Conservation (phyloP, 306 rosid genomes). For the Adenanthera pavonina region DNA sequence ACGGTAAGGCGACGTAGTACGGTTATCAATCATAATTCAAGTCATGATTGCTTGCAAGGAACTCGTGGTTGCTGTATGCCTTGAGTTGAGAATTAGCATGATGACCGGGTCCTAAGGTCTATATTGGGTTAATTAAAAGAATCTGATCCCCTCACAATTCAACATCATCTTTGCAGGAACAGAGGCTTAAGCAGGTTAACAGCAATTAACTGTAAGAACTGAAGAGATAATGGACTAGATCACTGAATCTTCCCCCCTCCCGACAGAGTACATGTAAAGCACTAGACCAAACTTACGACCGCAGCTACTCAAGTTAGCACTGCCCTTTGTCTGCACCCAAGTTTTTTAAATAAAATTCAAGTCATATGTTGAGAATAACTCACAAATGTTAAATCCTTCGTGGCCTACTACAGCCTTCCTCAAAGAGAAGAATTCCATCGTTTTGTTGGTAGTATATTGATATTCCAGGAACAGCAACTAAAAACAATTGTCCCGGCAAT, state of each 20-base stretch:
- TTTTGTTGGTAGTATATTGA: neutral
- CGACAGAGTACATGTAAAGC: neutral
- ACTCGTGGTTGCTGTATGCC: neutral
- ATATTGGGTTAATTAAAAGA: neutral
- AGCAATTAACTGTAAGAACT: neutral
- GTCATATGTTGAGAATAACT: neutral
- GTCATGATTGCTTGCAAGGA: neutral
- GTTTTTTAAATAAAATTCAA: neutral
- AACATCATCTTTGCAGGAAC: neutral
- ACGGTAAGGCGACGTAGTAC: neutral
- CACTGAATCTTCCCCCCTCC: neutral
- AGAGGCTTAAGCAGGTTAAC: neutral
- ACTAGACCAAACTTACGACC: neutral
- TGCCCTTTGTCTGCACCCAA: neutral
- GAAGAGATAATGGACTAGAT: neutral
- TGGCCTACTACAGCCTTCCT: neutral
- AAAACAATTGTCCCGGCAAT: neutral
- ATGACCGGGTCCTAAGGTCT: neutral
- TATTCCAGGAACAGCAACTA: neutral
- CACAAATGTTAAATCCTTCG: neutral
- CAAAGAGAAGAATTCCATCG: neutral
- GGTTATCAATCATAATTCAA: constrained; percentile 27
- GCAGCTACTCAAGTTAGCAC: neutral
- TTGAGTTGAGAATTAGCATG: neutral
- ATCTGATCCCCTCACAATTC: constrained; percentile 11